These are phyloP conservation scores for Centella asiatica DNA, from an alignment of 129 eudicot genomes.

Conservation along the genomic window DNA sequence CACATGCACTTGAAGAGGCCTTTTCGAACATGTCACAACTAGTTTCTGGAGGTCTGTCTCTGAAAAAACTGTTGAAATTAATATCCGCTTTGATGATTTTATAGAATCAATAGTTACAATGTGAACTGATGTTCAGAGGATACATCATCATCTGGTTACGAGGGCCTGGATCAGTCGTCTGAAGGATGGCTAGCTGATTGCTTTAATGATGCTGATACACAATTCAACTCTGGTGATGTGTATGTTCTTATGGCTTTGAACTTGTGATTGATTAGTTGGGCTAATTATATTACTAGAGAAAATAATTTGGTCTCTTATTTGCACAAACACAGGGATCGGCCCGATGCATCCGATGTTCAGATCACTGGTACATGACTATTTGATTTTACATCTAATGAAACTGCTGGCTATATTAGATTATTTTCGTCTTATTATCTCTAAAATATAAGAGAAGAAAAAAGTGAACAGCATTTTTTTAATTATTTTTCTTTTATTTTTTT, in stretches of 20 bases:
- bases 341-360: conserved; percentile 49
- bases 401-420: not conserved
- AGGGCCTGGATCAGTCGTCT: conserved; percentile 52
- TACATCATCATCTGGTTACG: conserved; percentile 45
- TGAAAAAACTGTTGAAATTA: not conserved
- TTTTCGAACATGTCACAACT: conserved; percentile 60
- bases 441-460: too few relatives aligned
- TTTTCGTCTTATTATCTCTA: not conserved
- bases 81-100: not conserved
- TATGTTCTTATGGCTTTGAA: conserved; percentile 26
- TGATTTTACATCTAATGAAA: not conserved
- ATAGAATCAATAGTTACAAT: not conserved
- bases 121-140: conserved; percentile 23
- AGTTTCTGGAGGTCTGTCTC: conserved; percentile 61
- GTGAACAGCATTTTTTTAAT: not conserved
- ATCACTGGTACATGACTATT: conserved; percentile 41
- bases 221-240: conserved; percentile 40
- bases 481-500: not conserved
- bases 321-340: conserved; percentile 39
- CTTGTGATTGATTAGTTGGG: not conserved
- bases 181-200: conserved; percentile 87
- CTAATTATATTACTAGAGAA: conserved; percentile 10
- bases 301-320: not conserved
- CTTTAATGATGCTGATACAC: conserved; percentile 60
- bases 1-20: conserved; percentile 48